Evolutionary conservation across 1,139 yeast genomes (phyloP).

Genomic region (Geotrichum carabidarum): DNA sequence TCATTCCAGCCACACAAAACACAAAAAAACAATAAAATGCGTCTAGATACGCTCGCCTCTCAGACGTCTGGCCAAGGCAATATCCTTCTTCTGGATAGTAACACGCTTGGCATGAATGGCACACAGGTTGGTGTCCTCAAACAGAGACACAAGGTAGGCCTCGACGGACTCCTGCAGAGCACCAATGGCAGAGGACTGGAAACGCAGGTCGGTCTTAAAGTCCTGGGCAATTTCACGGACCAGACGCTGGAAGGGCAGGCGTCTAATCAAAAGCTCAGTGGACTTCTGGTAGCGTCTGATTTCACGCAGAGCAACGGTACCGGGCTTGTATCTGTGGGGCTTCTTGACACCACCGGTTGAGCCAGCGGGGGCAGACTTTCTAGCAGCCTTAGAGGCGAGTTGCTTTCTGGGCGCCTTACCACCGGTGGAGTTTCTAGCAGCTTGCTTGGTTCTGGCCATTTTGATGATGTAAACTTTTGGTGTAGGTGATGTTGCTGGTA

Average conservation of each 20-base stretch:
- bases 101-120: slow-evolving; percentile 99
- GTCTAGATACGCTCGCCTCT: slow-evolving; percentile 61
- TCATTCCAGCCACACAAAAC: background rate
- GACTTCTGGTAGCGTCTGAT: slow-evolving; percentile 99
- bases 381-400: slow-evolving; percentile 97
- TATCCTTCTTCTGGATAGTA: slow-evolving; percentile 98
- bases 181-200: slow-evolving; percentile 98
- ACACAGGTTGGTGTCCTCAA: slow-evolving; percentile 97
- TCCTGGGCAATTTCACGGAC: slow-evolving; percentile 98
- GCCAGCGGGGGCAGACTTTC: slow-evolving; percentile 73
- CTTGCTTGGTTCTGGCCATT: slow-evolving; percentile 99
- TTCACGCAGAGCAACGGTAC: slow-evolving; percentile 99
- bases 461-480: too few relatives aligned
- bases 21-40: background rate
- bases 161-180: slow-evolving; percentile 98
- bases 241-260: slow-evolving; percentile 97
- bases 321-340: slow-evolving; percentile 99
- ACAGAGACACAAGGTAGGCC: slow-evolving; percentile 86
- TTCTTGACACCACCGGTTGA: slow-evolving; percentile 99
- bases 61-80: slow-evolving; percentile 97
- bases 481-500: slow-evolving; percentile 3
- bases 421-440: slow-evolving; percentile 98
- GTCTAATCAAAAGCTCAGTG: slow-evolving; percentile 93
- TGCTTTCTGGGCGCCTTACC: slow-evolving; percentile 99
- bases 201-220: slow-evolving; percentile 95